Evolutionary conservation across 768 basidiomycete species (phyloP).

Genomic region (Neoboletus magnificus): DNA sequence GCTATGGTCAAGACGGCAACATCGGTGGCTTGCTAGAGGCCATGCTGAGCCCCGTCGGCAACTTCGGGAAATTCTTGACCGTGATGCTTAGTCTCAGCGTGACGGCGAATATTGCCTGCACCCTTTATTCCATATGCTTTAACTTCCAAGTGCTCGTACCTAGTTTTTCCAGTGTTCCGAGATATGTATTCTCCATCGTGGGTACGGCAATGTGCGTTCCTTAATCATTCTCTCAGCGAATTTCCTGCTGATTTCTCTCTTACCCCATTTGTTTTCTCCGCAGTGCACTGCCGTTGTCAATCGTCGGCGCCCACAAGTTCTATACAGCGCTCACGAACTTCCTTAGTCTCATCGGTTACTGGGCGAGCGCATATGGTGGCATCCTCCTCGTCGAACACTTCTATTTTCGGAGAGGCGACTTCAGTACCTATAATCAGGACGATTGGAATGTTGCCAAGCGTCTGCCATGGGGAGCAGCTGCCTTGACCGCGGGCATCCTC

Average conservation of each 20-base stretch:
- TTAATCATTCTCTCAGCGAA: not conserved
- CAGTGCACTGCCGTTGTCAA: slow-evolving; percentile 65
- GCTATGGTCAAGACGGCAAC: slow-evolving; percentile 50
- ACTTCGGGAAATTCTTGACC: slow-evolving; percentile 68
- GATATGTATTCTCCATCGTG: slow-evolving; percentile 66
- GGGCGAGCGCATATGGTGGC: slow-evolving; percentile 53
- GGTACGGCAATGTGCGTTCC: slow-evolving; percentile 62
- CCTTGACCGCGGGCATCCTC: slow-evolving; percentile 47
- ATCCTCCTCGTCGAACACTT: slow-evolving; percentile 67
- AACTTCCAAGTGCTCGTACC: slow-evolving; percentile 71
- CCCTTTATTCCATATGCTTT: slow-evolving; percentile 78
- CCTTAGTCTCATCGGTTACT: slow-evolving; percentile 68
- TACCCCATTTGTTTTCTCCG: not conserved
- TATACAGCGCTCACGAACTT: slow-evolving; percentile 62
- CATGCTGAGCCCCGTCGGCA: slow-evolving; percentile 56
- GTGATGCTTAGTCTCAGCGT: slow-evolving; percentile 75
- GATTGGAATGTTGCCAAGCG: slow-evolving; percentile 49
- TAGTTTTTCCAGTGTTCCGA: slow-evolving; percentile 52
- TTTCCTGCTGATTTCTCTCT: slow-evolving; percentile 4
- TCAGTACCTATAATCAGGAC: slow-evolving; percentile 44
- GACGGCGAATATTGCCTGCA: slow-evolving; percentile 76
- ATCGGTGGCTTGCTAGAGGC: slow-evolving; percentile 65
- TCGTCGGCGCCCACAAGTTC: slow-evolving; percentile 67
- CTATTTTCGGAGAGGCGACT: slow-evolving; percentile 53
- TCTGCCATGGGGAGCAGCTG: slow-evolving; percentile 64